Base-by-base conservation (phyloP, 2,329 filamentous ascomycete genomes). In the Karstenula rhodostoma region DNA sequence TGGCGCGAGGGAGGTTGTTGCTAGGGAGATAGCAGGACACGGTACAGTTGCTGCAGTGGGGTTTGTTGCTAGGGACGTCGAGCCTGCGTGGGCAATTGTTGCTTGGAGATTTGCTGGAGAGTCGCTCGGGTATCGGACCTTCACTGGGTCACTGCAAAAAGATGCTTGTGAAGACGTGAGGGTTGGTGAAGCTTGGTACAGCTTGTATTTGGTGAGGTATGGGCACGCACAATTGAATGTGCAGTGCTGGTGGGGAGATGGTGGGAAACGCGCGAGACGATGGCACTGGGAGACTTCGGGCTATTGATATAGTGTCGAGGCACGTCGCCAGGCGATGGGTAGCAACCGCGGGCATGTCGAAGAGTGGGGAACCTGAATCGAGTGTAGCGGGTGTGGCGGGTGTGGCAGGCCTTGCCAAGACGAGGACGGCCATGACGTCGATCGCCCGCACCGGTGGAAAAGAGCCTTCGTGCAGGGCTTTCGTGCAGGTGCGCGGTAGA, bases 131-230 rank as follows among this genome's bases (percentile, higher is more conserved):
- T 50, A 56, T 64, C 42, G 61, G 43, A 47, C 59, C 49, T 65
- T 70, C 69, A 72, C 67, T 62, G 49, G 59, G 56, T 48, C 55
- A 64, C 62, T 68, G 51, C 53, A 59, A 61, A 69, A 59, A 51
- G 37, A 56, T 61, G 63, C 66, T 65, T 67, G 64, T 65, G 58
- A 67, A 64, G 51, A 54, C 9, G 51, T 54, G 51, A 54, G 51
- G 66, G 64, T 68, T 66, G 64, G 60, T 59, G 65, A 69, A 65
- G 70, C 66, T 71, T 54, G 51, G 51, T 43, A 54, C 32, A 54
- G 51, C 32, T 54, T 71, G 64, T 69, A 67, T 69, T 40, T 68
- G 60, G 51, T 7, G 37, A 44, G 25, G 23, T n/a, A 19, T 49
- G 10, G 40, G 51, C 60, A 63, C 56, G 25, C 57, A 54, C 49